Conservation (phyloP, 768 basidiomycete species). For the Auricularia auricula-judae region DNA sequence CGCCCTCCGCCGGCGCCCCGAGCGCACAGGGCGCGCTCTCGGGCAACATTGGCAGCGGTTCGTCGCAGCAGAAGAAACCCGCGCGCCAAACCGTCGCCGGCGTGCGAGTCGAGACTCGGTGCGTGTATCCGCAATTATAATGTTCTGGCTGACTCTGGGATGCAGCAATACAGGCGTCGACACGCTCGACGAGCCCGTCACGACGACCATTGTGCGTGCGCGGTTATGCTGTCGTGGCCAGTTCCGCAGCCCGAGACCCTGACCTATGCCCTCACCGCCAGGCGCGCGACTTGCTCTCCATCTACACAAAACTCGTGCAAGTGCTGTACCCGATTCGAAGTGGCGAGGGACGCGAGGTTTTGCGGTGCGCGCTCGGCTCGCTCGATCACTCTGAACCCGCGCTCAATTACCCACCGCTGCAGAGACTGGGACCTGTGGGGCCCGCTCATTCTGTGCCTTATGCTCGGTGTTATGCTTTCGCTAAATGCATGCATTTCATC, state of each 20-base stretch:
- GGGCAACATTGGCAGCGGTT: slow-evolving; percentile 58
- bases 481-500: slow-evolving; percentile 51
- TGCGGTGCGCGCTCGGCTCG: slow-evolving; percentile 51
- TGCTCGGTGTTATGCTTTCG: slow-evolving; percentile 76
- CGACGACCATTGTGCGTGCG: slow-evolving; percentile 68
- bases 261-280: slow-evolving; percentile 19
- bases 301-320: slow-evolving; percentile 87
- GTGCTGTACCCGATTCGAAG: slow-evolving; percentile 78
- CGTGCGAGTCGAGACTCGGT: slow-evolving; percentile 82
- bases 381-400: neutral
- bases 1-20: slow-evolving; percentile 18
- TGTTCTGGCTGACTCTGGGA: neutral
- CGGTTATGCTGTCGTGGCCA: slow-evolving; percentile 3
- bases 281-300: slow-evolving; percentile 82
- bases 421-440: slow-evolving; percentile 99
- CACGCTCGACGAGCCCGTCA: slow-evolving; percentile 87
- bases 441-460: slow-evolving; percentile 72
- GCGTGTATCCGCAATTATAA: slow-evolving; percentile 12
- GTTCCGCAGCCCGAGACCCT: neutral
- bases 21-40: slow-evolving; percentile 34
- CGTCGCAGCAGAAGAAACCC: slow-evolving; percentile 27
- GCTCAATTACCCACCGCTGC: neutral
- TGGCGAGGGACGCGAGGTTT: slow-evolving; percentile 63
- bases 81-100: slow-evolving; percentile 66
- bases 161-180: slow-evolving; percentile 68